Base-by-base conservation (phyloP, 495 filamentous ascomycete species). In the Penicillium alfredii region DNA sequence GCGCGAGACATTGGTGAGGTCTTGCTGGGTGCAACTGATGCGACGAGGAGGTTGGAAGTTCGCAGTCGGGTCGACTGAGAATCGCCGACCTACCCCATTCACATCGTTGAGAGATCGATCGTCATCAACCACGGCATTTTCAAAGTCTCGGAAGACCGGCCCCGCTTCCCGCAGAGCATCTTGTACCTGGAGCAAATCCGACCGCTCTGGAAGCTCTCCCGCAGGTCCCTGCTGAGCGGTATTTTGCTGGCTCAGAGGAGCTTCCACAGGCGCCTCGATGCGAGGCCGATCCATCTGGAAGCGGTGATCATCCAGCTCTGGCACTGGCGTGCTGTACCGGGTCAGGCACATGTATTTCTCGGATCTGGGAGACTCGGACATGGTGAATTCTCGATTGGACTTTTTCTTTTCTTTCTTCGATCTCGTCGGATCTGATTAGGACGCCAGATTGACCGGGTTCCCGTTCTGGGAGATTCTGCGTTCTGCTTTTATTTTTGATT, bases 301-400 rank as follows among this genome's bases (percentile, higher is more conserved):
- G 29, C 88, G 86, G 64, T 97, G 88, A 54, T 97, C 92, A 57
- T 98, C 92, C 8, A 97, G 71, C 51, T 94, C 87, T 33, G 84
- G 81, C 14, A 88, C 84, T 2, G 90, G 86, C 28, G 84, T 86
- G 56, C 81, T 84, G 66, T 74, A 78, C 46, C 77, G 61, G 35
- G 76, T 78, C 35, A 73, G 64, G 41, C 56, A 68, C 51, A 61
- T 51, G 32, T 77, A 68, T 48, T 62, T 65, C 33, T 81, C 79
- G 23, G 81, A 81, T 30, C 65, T 64, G 36, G 77, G 74, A 33
- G 78, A 73, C 41, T 82, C 78, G 30, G 72, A 80, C 80, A 84
- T 84, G 28, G 31, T 61, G 52, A 43, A 19, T 28, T 40, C 42
- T 44, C 26, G 6, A 10, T n/a, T n/a, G n/a, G n/a, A n/a, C n/a